Conservation (phyloP, 352 stramenopile species). For the Phytophthora ramorum region DNA sequence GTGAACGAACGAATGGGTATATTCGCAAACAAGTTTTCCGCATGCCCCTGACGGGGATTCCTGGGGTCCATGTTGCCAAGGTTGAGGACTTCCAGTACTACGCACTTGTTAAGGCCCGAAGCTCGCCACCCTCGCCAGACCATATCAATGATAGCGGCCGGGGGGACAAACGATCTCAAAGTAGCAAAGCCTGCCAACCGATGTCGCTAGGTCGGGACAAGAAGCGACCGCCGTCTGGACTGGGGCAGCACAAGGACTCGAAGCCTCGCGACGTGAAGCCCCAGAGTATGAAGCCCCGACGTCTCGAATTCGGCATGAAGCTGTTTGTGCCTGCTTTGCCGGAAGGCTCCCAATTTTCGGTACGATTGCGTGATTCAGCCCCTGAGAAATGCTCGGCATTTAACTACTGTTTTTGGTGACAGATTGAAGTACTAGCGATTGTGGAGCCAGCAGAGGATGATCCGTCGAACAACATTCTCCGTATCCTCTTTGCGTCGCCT, state of each 20-base stretch:
- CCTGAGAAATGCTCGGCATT: neutral
- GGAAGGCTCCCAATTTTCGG: conserved; percentile 64
- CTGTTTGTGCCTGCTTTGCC: conserved; percentile 55
- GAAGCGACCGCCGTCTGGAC: conserved; percentile 28
- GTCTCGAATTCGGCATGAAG: conserved; percentile 78
- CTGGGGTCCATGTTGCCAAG: conserved; percentile 49
- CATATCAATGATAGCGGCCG: conserved; percentile 13
- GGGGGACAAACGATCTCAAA: conserved; percentile 23
- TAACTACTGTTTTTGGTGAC: neutral
- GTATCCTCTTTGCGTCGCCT: conserved; percentile 52
- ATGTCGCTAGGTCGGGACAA: conserved; percentile 23
- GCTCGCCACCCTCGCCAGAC: neutral
- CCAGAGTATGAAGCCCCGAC: conserved; percentile 13
- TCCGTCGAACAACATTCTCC: conserved; percentile 38
- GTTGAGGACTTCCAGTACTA: conserved; percentile 76
- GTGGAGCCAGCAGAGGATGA: conserved; percentile 47
- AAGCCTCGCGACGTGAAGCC: conserved; percentile 24
- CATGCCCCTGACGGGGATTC: conserved; percentile 62
- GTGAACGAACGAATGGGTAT: conserved; percentile 26
- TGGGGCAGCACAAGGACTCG: conserved; percentile 18
- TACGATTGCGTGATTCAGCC: conserved; percentile 32
- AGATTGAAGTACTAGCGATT: conserved; percentile 55
- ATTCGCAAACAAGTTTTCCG: conserved; percentile 66
- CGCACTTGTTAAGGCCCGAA: conserved; percentile 36
- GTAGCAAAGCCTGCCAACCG: conserved; percentile 14